Evolutionary conservation across 305 asterid species (phyloP).

Genomic region (Fraxinus baroniana): DNA sequence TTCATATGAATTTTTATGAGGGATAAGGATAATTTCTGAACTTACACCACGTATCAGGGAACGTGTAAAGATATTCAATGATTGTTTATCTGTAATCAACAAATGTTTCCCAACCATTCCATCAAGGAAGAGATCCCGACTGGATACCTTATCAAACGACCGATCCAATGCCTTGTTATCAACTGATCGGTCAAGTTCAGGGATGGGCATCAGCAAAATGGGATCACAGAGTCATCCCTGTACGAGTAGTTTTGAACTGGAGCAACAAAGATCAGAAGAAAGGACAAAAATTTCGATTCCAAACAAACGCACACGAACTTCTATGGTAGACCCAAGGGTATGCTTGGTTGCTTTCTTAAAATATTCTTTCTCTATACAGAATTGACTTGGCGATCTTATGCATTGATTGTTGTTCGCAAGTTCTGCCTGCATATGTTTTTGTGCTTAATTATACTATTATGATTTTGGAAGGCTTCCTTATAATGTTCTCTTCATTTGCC

Average conservation of each 20-base stretch:
- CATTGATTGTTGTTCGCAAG: constrained; percentile 6
- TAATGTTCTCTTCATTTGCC: constrained; percentile 15
- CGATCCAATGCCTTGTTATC: constrained; percentile 55
- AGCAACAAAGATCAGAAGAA: constrained; percentile 68
- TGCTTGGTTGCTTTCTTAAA: constrained; percentile 26
- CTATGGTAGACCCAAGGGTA: constrained; percentile 73
- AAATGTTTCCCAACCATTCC: constrained; percentile 83
- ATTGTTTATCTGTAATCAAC: constrained; percentile 74
- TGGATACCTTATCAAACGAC: constrained; percentile 69
- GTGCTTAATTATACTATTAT: neutral
- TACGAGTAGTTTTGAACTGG: constrained; percentile 63
- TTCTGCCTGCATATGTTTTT: neutral
- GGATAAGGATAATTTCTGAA: constrained; percentile 23
- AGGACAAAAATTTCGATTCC: constrained; percentile 61
- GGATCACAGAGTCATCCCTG: constrained; percentile 60
- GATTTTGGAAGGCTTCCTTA: neutral
- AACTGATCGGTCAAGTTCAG: constrained; percentile 61
- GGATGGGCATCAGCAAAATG: constrained; percentile 47
- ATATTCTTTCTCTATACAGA: constrained; percentile 8
- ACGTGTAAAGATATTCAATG: constrained; percentile 81
- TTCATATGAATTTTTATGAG: constrained; percentile 17
- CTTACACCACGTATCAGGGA: constrained; percentile 56
- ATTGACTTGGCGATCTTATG: neutral
- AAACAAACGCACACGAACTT: constrained; percentile 90
- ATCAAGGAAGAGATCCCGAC: constrained; percentile 81